Evolutionary conservation across 257 asterid genomes (phyloP), one percentile per base, ranked within the genome.

Genomic region (Orobanche coerulescens): DNA sequence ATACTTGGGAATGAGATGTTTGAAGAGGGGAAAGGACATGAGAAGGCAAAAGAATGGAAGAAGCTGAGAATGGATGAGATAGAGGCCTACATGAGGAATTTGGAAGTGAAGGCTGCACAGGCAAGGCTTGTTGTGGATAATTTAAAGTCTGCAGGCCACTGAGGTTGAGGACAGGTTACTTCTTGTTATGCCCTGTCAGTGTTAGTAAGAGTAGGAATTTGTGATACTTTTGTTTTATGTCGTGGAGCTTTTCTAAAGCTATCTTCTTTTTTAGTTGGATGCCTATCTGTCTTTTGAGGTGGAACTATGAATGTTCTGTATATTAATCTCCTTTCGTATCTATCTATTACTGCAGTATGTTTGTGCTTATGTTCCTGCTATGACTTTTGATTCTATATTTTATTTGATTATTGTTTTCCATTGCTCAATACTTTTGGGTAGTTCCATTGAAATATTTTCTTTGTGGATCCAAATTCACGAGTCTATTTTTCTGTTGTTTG

Each of bases 21-120:
- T 50, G 80, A 57, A 39, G 51, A 34, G 7, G 83, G 72, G n/a
- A 67, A 57, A 53, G 67, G 54, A 16, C 11, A 39, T 4, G 84
- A 77, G 37, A 67, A 79, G 49, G 73, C 68, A 36, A 57, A 76
- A 4, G 64, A 78, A 28, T 78, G 82, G 84, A 72, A 15, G 50
- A 59, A 61, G 60, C 74, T 83, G 33, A 40, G 7, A 9, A 18
- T 26, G 36, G 74, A 66, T 42, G 87, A 82, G 66, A 0, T 74
- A 42, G 73, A 74, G 42, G 16, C 74, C 2, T 24, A 37, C 23
- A 23, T 34, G 15, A 77, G 60, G 73, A 71, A 61, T 46, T 6
- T 42, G 55, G 83, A 81, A 64, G 19, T 84, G 56, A 64, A 19
- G 40, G 16, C 28, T 2, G 78, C 72, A 2, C 79, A 79, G 46